These are phyloP conservation scores for Spathaspora girioi DNA, from an alignment of 805 yeast genomes.

Conservation along the genomic window DNA sequence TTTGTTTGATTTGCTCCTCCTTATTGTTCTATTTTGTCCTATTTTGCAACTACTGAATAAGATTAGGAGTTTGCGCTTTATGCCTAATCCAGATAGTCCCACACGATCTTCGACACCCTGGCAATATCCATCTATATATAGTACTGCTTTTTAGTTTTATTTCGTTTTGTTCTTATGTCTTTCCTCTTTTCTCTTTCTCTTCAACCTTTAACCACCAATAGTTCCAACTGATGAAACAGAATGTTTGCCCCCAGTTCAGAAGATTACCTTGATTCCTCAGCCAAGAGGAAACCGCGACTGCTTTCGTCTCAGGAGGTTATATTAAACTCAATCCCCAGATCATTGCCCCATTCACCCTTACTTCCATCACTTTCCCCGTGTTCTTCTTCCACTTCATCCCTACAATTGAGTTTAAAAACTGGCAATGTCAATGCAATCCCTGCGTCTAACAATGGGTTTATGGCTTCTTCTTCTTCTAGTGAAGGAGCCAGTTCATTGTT, in stretches of 20 bases:
- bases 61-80: neutral
- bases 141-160: neutral
- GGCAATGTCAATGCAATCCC: neutral
- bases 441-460: neutral
- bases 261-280: conserved; percentile 31
- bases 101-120: neutral
- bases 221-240: conserved; percentile 6
- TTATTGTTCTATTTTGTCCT: neutral
- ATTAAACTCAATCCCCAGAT: conserved; percentile 1
- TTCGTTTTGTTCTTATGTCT: neutral
- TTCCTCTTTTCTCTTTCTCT: neutral
- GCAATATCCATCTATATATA: no score
- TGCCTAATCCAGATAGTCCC: neutral
- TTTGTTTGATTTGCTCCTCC: neutral
- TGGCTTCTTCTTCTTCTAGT: neutral
- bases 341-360: neutral
- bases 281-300: conserved; percentile 36
- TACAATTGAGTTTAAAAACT: neutral
- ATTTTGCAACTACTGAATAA: neutral
- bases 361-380: neutral
- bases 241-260: conserved; percentile 17
- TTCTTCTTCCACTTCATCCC: neutral
- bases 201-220: neutral
- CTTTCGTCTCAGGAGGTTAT: conserved; percentile 30
- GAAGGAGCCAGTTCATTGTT: neutral